These are phyloP conservation scores for Neurospora sp. DNA, from an alignment of 495 filamentous ascomycete genomes.

Conservation along the genomic window DNA sequence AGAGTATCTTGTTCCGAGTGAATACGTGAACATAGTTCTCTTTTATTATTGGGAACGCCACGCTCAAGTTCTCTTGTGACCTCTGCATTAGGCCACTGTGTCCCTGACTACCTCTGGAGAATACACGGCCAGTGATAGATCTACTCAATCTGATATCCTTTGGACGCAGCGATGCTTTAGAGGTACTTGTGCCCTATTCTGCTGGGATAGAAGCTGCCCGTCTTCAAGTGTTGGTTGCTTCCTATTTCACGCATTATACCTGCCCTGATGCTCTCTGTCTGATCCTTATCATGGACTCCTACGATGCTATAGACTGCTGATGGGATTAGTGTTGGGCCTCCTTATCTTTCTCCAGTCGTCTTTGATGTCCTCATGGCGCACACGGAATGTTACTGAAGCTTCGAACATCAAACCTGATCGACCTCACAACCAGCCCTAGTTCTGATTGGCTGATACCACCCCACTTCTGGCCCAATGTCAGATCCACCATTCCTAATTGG, in stretches of 20 bases:
- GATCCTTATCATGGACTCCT: too few relatives aligned
- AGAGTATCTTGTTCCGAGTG: conserved; percentile 6
- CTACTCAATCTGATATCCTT: background rate
- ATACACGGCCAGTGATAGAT: background rate
- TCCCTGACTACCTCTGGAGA: background rate
- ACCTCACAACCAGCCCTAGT: background rate
- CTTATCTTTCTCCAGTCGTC: background rate
- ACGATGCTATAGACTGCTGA: background rate
- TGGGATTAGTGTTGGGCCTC: background rate
- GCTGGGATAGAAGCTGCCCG: background rate
- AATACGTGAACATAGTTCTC: background rate
- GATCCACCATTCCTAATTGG: background rate
- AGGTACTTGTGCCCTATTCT: background rate
- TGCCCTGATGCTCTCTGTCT: background rate
- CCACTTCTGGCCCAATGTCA: background rate
- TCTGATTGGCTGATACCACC: background rate
- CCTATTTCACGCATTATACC: background rate
- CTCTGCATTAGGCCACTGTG: background rate
- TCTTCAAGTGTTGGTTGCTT: background rate
- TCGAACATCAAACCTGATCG: background rate
- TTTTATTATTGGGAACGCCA: background rate
- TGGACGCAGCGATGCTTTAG: background rate
- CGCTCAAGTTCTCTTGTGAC: background rate
- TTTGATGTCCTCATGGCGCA: background rate
- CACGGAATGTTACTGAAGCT: background rate